phyloP scores from a whole-genome alignment of 257 asterid species.

The Prunella vulgaris region DNA sequence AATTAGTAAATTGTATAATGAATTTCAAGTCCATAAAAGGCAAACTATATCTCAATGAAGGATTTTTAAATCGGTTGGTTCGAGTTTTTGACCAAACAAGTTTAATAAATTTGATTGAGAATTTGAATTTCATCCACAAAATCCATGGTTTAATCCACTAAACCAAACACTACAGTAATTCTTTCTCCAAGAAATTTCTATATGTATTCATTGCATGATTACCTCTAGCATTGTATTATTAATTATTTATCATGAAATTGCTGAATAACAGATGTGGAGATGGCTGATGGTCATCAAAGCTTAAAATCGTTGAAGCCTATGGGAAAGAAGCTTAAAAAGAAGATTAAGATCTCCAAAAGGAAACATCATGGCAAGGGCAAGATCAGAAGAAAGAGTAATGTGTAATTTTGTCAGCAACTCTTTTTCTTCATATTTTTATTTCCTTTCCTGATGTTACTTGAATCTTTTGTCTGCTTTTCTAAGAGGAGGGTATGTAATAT shows the following conservation, averaged over 20 bases:
- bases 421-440: not conserved
- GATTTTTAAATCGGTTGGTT: not conserved
- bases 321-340: conserved; percentile 86
- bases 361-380: conserved; percentile 66
- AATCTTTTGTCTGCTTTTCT: not conserved
- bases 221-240: not conserved
- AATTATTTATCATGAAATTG: conserved; percentile 9
- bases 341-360: conserved; percentile 63
- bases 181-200: not conserved
- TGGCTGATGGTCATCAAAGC: conserved; percentile 31
- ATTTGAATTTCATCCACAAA: not conserved
- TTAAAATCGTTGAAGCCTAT: conserved; percentile 54
- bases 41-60: not conserved
- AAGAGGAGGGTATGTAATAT: not conserved
- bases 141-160: not conserved
- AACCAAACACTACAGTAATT: not conserved
- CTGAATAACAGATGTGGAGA: conserved; percentile 56
- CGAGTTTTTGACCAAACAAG: not conserved
- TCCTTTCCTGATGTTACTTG: too few species aligned
- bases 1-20: not conserved
- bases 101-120: not conserved
- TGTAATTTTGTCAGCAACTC: conserved; percentile 18
- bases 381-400: conserved; percentile 52
- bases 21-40: not conserved
- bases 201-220: not conserved